Percentiles rank a stretch among this genome's conserved stretches.
Conservation (phyloP, 352 stramenopile genomes). For the Phytophthora pini region DNA sequence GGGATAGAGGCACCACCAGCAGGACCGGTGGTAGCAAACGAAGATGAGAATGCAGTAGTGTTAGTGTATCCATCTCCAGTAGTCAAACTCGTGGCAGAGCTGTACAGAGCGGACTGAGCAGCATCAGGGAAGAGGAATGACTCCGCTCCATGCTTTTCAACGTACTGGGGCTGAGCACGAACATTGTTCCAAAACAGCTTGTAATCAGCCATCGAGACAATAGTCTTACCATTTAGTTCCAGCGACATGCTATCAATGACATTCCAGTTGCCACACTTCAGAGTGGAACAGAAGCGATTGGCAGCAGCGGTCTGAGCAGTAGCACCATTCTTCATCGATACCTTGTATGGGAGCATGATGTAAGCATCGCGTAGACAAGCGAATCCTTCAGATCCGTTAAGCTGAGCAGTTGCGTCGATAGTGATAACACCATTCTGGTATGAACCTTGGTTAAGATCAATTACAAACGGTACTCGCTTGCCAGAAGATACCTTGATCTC, state of each 20-base stretch:
- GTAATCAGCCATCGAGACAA: not conserved
- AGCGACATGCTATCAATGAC: slow-evolving; percentile 16
- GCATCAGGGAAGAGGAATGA: slow-evolving; percentile 10
- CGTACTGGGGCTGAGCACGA: slow-evolving; percentile 4
- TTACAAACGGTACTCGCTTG: slow-evolving; percentile 3
- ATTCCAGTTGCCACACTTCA: slow-evolving; percentile 21
- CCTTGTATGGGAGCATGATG: slow-evolving; percentile 13
- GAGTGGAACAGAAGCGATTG: not conserved
- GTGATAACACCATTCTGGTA: slow-evolving; percentile 21
- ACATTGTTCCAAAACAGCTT: not conserved
- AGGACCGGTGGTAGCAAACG: not conserved
- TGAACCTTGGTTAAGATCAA: slow-evolving; percentile 11
- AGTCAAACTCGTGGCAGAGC: not conserved
- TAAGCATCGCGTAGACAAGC: slow-evolving; percentile 7
- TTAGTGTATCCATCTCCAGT: slow-evolving; percentile 16
- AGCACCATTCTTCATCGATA: slow-evolving; percentile 9
- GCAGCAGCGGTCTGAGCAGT: not conserved
- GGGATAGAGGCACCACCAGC: not conserved
- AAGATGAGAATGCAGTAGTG: not conserved
- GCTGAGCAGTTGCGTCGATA: slow-evolving; percentile 11
- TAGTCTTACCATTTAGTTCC: not conserved
- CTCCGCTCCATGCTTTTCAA: slow-evolving; percentile 19
- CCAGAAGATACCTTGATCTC: not conserved
- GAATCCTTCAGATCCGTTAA: slow-evolving; percentile 12
- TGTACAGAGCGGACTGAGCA: not conserved